phyloP scores from a whole-genome alignment of 306 rosid genomes.

The Begonia peltatifolia region DNA sequence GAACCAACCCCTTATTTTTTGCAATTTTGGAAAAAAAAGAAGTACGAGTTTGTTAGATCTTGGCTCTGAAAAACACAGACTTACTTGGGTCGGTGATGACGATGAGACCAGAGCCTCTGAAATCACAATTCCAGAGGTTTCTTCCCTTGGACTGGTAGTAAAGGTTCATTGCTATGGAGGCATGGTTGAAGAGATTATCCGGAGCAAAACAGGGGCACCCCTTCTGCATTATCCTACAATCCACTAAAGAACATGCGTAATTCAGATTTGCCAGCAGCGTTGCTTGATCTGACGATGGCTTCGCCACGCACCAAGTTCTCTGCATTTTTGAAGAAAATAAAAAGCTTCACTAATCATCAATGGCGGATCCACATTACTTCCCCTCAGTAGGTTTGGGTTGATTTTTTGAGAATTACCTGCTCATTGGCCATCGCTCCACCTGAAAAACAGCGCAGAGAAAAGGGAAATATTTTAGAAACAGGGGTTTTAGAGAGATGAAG shows the following conservation, averaged over 20 bases:
- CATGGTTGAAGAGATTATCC: conserved; percentile 56
- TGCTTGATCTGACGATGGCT: conserved; percentile 80
- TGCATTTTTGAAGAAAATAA: conserved; percentile 12
- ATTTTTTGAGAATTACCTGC: conserved; percentile 23
- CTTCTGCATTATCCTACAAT: conserved; percentile 42
- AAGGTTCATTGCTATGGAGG: conserved; percentile 76
- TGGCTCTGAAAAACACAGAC: conserved; percentile 1
- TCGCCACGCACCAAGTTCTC: conserved; percentile 86
- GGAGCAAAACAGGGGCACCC: conserved; percentile 69
- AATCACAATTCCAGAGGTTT: conserved; percentile 85
- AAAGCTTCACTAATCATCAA: no score
- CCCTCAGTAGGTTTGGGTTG: no score
- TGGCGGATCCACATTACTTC: no score
- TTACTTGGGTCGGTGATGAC: conserved; percentile 74
- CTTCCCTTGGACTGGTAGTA: conserved; percentile 54
- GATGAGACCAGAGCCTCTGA: conserved; percentile 51
- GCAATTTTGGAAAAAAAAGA: no score
- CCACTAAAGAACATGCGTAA: conserved; percentile 71
- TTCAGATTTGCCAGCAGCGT: conserved; percentile 51
- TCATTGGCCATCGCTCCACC: conserved; percentile 27
- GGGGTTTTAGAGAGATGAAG: background rate
- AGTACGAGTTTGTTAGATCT: no score
- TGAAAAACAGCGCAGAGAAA: conserved; percentile 13
- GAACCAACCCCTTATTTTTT: no score
- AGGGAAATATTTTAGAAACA: no score